These are phyloP conservation scores for Penicillium sp. DNA, from an alignment of 2,329 filamentous ascomycete species.

Conservation along the genomic window DNA sequence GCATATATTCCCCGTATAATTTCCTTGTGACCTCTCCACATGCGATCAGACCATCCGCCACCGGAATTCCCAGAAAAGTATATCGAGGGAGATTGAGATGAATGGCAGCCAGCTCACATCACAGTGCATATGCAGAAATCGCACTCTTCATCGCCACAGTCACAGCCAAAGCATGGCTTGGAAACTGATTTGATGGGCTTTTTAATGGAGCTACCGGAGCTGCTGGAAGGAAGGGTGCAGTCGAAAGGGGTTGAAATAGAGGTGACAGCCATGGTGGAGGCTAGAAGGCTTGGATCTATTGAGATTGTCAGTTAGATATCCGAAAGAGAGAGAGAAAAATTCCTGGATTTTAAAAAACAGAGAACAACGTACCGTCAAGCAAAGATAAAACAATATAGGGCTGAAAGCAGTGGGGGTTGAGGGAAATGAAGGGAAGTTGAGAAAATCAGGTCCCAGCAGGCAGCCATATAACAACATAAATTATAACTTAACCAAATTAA, in stretches of 20 bases:
- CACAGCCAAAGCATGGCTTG: slow-evolving; percentile 45
- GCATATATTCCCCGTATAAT: neutral
- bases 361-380: neutral
- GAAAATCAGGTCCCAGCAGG: slow-evolving; percentile 7
- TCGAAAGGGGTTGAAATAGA: slow-evolving; percentile 30
- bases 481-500: too few relatives aligned
- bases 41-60: neutral
- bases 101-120: slow-evolving; percentile 32
- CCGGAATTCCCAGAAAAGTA: neutral
- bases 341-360: neutral
- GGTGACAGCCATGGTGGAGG: slow-evolving; percentile 15
- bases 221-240: slow-evolving; percentile 37
- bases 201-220: slow-evolving; percentile 36
- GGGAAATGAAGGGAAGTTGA: neutral
- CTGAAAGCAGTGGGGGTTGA: neutral
- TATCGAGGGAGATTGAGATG: neutral
- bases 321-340: neutral
- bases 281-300: neutral
- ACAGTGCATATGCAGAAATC: slow-evolving; percentile 45
- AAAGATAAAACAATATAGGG: neutral
- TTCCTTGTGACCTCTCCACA: neutral
- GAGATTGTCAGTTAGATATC: neutral
- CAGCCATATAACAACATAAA: slow-evolving; percentile 19
- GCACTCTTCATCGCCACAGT: slow-evolving; percentile 44
- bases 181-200: slow-evolving; percentile 42